These are phyloP conservation scores for Fusarium succisae DNA, from an alignment of 2,329 filamentous ascomycete species.

Conservation along the genomic window DNA sequence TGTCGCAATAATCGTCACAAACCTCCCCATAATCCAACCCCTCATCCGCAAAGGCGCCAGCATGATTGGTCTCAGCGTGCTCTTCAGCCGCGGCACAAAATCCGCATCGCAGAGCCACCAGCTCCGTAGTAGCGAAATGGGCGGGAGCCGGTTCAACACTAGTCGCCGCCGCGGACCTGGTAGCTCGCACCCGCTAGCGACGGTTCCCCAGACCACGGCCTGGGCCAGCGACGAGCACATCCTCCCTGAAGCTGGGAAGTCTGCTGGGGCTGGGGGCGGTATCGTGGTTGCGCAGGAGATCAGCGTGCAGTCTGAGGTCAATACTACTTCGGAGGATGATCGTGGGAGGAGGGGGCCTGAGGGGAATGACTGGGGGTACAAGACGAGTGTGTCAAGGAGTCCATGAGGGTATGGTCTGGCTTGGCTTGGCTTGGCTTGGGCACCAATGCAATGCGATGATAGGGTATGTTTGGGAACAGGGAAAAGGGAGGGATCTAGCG, in stretches of 20 bases:
- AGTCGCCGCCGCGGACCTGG: slow-evolving; percentile 7
- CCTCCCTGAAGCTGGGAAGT: slow-evolving; percentile 7
- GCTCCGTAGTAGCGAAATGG: slow-evolving; percentile 25
- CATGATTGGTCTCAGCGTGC: slow-evolving; percentile 29
- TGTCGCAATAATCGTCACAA: slow-evolving; percentile 51
- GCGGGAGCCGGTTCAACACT: slow-evolving; percentile 23
- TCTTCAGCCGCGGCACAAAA: slow-evolving; percentile 28
- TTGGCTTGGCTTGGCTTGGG: background rate
- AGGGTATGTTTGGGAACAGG: background rate
- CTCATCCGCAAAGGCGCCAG: slow-evolving; percentile 32
- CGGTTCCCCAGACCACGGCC: slow-evolving; percentile 19
- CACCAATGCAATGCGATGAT: background rate
- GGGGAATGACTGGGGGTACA: slow-evolving; percentile 30
- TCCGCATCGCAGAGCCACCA: slow-evolving; percentile 35
- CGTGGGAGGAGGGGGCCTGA: slow-evolving; percentile 1
- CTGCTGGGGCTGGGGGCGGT: slow-evolving; percentile 1
- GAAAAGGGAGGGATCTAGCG: background rate
- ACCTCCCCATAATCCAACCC: slow-evolving; percentile 41
- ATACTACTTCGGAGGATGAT: background rate
- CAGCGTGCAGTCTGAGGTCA: slow-evolving; percentile 26
- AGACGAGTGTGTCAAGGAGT: slow-evolving; percentile 4
- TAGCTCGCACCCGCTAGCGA: slow-evolving; percentile 11
- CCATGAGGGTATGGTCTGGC: background rate
- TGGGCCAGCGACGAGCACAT: slow-evolving; percentile 40
- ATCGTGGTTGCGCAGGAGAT: slow-evolving; percentile 37